A percentile compares a stretch with the other conserved stretches of the same genome.
These are phyloP conservation scores for Hymenoscyphus repandus DNA, from an alignment of 2,329 filamentous ascomycete genomes.

Conservation along the genomic window DNA sequence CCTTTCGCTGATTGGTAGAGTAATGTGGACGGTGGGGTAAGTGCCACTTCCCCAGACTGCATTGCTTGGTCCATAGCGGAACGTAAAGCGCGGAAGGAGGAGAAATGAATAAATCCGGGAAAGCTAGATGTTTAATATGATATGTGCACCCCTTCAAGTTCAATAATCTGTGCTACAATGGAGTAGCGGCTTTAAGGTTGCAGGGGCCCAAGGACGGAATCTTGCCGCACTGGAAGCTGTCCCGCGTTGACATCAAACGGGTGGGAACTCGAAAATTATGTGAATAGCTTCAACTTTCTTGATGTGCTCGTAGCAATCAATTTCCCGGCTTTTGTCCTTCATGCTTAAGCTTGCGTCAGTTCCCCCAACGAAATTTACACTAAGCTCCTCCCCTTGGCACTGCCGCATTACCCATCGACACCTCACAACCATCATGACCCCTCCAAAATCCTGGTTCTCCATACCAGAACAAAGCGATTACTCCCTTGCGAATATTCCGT, in stretches of 20 bases:
- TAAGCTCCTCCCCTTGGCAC: neutral
- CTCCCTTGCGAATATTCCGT: slow-evolving; percentile 70
- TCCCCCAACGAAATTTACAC: neutral
- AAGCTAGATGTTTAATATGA: no score
- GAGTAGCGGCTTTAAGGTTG: no score
- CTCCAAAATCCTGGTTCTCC: slow-evolving; percentile 29
- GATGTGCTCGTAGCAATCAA: neutral
- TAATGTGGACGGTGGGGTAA: neutral
- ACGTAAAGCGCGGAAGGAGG: neutral
- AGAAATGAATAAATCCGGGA: no score
- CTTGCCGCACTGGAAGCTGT: no score
- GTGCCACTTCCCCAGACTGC: neutral
- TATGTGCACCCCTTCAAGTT: no score
- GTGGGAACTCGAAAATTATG: neutral
- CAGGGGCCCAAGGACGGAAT: no score
- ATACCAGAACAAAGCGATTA: slow-evolving; percentile 41
- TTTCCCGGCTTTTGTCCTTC: neutral
- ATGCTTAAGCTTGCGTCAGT: neutral
- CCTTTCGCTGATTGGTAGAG: neutral
- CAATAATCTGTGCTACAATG: no score
- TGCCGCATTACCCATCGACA: slow-evolving; percentile 1
- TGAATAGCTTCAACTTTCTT: neutral
- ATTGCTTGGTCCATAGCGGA: neutral
- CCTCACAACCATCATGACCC: slow-evolving; percentile 23
- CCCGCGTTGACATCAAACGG: neutral